Evolutionary conservation across 2,329 filamentous ascomycete genomes (phyloP).

Genomic region (Botrytis paeoniae): DNA sequence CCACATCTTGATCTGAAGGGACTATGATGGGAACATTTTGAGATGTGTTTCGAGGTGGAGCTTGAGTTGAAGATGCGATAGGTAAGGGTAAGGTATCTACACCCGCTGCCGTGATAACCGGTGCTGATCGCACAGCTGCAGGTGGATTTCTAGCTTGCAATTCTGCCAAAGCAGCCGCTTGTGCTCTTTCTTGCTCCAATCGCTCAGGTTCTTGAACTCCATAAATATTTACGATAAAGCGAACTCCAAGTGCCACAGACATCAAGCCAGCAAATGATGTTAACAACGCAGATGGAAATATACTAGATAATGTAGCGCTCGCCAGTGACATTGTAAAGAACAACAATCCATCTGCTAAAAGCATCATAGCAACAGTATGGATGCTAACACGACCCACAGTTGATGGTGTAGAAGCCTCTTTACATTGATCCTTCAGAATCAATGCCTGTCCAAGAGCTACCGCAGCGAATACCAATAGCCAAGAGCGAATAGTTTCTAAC

Average conservation of each 20-base stretch:
- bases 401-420: constrained; percentile 64
- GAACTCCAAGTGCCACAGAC: constrained; percentile 55
- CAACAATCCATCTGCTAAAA: constrained; percentile 59
- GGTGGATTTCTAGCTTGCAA: constrained; percentile 31
- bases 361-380: constrained; percentile 58
- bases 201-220: constrained; percentile 59
- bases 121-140: constrained; percentile 21
- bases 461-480: constrained; percentile 54
- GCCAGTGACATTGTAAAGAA: constrained; percentile 55
- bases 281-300: constrained; percentile 55
- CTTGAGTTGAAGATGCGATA: constrained; percentile 5
- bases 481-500: constrained; percentile 55
- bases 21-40: constrained; percentile 51
- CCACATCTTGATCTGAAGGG: constrained; percentile 62
- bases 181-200: constrained; percentile 39
- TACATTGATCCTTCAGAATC: constrained; percentile 62
- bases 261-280: constrained; percentile 54
- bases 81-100: constrained; percentile 26
- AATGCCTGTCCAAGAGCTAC: constrained; percentile 60
- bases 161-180: constrained; percentile 31
- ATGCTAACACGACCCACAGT: constrained; percentile 66
- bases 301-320: constrained; percentile 53
- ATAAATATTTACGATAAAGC: constrained; percentile 59
- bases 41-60: constrained; percentile 12
- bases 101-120: constrained; percentile 32